Base-by-base conservation (phyloP, 2,329 filamentous ascomycete species). In the Colletotrichum tabaci region DNA sequence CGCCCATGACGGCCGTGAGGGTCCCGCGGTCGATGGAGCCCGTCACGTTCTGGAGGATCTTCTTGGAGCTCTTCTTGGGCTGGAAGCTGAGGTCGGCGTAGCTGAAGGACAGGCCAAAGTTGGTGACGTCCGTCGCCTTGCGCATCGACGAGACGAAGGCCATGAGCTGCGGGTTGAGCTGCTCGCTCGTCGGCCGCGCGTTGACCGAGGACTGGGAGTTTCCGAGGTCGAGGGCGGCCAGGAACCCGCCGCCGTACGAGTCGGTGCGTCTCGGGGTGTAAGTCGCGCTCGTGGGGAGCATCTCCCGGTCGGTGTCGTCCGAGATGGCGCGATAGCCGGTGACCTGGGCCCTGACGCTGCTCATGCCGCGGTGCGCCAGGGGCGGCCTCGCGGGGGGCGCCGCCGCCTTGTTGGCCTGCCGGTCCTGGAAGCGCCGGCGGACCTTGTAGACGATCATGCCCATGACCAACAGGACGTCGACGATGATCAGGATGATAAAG, bases 1-100 rank as follows among this genome's bases (percentile, higher is more conserved):
- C 87, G 8, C 88, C 88, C 87, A 90, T 89, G n/a, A 90, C 83
- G 12, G 87, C 88, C 46, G 86, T 87, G n/a, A 90, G 82, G 6
- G 85, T 84, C 0, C 88, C 88, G 13, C 84, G 82, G 23, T 87
- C 80, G 75, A 90, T 89, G 5, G 81, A 84, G 0, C 88, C 88
- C 0, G 87, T 89, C 7, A 90, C 85, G 15, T 86, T 84, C 60
- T 86, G 83, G 5, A 90, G 79, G 61, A 90, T 86, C 8, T 84
- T 83, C 62, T 81, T 84, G 2, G 79, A 77, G 16, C 79, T 81
- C 35, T 82, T 80, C 67, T 84, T 84, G 0, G 86, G 86, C 8
- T 87, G 84, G 74, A 86, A 88, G 30, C 80, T 80, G 3, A 90
- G 80, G 49, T 86, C 81, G 5, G 84, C 79, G 71, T 88, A 90